A percentile compares a stretch with the other conserved stretches of the same genome.
Conservation (phyloP, 176 grass and related monocot species). For the Raddia distichophylla region DNA sequence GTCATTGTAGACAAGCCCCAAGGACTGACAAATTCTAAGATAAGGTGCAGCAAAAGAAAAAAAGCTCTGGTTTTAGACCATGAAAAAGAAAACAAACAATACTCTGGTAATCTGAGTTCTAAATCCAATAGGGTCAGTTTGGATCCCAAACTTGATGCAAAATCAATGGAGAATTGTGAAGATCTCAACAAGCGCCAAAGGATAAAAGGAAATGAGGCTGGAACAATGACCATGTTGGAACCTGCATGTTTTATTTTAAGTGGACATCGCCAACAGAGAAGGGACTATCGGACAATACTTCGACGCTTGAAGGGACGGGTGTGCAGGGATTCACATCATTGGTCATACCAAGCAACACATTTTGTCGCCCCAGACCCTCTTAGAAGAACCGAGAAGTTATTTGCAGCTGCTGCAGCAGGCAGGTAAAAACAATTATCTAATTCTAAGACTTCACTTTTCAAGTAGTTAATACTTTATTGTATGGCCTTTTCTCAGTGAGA, state of each 20-base stretch:
- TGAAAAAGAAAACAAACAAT: constrained; percentile 69
- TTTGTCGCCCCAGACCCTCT: constrained; percentile 68
- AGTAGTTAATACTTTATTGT: not conserved
- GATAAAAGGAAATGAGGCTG: constrained; percentile 32
- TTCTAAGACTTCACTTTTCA: constrained; percentile 1
- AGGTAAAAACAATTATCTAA: constrained; percentile 46
- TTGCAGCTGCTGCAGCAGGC: constrained; percentile 84
- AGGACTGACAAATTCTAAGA: constrained; percentile 28
- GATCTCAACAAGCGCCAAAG: constrained; percentile 17
- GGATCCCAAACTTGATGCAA: constrained; percentile 25
- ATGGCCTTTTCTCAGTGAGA: not conserved
- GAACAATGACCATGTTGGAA: constrained; percentile 26
- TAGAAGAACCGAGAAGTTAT: constrained; percentile 91
- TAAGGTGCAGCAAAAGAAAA: constrained; percentile 51
- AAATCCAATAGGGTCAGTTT: constrained; percentile 31
- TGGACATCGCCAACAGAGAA: constrained; percentile 65
- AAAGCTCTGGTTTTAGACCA: constrained; percentile 41
- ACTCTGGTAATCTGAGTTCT: constrained; percentile 31
- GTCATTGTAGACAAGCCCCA: constrained; percentile 31
- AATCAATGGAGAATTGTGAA: constrained; percentile 32
- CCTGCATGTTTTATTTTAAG: constrained; percentile 81
- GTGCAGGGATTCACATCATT: constrained; percentile 89
- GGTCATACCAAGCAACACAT: constrained; percentile 92
- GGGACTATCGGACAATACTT: constrained; percentile 60
- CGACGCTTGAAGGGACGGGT: constrained; percentile 60